Base-by-base conservation (phyloP, 2,329 filamentous ascomycete species). In the Albifimbria verrucaria region DNA sequence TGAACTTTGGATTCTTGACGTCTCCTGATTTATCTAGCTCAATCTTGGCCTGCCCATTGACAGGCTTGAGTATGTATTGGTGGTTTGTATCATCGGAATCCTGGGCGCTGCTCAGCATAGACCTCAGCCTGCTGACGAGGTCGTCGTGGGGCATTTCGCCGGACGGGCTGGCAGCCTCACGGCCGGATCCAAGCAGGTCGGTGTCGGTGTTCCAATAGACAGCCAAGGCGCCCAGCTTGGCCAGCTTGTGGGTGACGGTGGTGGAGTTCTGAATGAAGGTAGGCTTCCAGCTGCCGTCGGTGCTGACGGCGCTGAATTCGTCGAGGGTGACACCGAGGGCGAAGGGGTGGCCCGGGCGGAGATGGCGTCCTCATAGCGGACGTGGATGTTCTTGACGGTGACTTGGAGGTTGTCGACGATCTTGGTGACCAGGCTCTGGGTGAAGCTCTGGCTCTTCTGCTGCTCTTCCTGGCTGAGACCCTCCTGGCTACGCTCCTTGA, bases 191-290 rank as follows among this genome's bases (percentile, higher is more conserved):
- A 43, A 97, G 79, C 4, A 99, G 80, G 23, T 87, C 80, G 1
- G 92, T 85, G 69, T 99, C 93, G 1, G 94, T 99, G 69, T 99
- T 95, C 94, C 95, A 99, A 72, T 99, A 99, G 10, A 97, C 82
- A 3, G 94, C 92, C 49, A 99, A 75, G 5, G 92, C 91, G 26
- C 90, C 91, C 17, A 99, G 79, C 3, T 88, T 95, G 6, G 92
- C 94, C 45, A 99, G 80, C 73, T 99, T 99, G 76, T 99, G 90
- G 21, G 92, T 97, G 12, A 88, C 89, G 24, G 81, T 80, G 46
- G 85, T 85, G 2, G 89, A 89, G 59, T 93, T 89, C 69, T 97
- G 91, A 62, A 99, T 95, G 68, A 97, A 99, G 24, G 92, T 95
- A 1, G 94, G 93, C 57, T 89, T 88, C 95, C 95, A 99, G 63